Evolutionary conservation across 2,329 filamentous ascomycete species (phyloP), one percentile per base, ranked within the genome.

Genomic region (Pseudofabraea citricarpa): DNA sequence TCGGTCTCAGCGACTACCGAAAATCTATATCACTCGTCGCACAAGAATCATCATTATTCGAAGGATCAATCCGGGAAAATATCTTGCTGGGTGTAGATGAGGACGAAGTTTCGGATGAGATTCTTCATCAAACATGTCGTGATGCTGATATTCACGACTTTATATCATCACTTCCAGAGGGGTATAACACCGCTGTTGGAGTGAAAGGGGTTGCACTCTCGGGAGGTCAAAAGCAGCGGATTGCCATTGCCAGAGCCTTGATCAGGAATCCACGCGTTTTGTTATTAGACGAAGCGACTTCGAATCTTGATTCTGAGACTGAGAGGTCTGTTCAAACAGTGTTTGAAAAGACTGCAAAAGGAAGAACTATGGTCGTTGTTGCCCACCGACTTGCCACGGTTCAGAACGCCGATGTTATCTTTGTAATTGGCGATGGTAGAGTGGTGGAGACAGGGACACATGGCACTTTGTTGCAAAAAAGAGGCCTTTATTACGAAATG

Each of bases 71-170:
- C 13, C 73, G 77, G 8, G 83, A 88, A 45, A 88, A 87, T 52
- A 77, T 87, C 39, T 61, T 82, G 2, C 68, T 87, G 0, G 83
- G 83, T 16, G 74, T 86, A 19, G 66, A 74, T 1, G 66, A 69
- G 1, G 40, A 50, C 1, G 27, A 24, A 7, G 49, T 43, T 12
- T 79, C 87, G 41, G 75, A 69, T 36, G 76, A 83, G 43, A 71
- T 89, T 6, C 78, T 96, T 22, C 73, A 86, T 40, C 76, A 87
- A 31, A 90, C 90, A 7, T 88, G 90, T 12, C 85, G 79, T 62
- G 90, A 85, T 71, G 86, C 91, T 12, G 95, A 95, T 54, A 90
- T 90, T 1, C 89, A 95, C 60, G 89, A 94, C 52, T 96, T 96
- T 61, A 83, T 97, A 52, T 77, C 71, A 7, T 67, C 75, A 12